phyloP scores from a whole-genome alignment of 116 monocot genomes.

The Iris pallida region DNA sequence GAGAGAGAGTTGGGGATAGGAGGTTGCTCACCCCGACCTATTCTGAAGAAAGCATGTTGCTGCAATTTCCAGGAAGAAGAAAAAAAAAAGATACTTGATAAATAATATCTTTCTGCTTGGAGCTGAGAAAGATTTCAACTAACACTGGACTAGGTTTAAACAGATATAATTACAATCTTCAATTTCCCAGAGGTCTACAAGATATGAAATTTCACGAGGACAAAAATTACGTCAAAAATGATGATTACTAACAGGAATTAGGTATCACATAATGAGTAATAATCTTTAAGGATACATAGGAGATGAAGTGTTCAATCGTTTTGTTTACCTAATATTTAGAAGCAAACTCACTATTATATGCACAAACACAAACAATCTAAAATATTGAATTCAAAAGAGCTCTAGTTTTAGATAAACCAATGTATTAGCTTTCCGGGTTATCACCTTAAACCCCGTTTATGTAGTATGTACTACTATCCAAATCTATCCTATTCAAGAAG shows the following conservation, averaged over 20 bases:
- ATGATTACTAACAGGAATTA: background rate
- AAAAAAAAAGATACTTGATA: background rate
- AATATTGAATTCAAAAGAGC: no score
- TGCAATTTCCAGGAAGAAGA: constrained; percentile 20
- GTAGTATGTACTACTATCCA: no score
- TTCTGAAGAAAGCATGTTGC: constrained; percentile 60
- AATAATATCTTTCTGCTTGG: background rate
- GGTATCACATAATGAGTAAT: no score
- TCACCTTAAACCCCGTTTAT: no score
- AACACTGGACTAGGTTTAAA: background rate
- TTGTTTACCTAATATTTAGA: no score
- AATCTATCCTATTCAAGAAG: no score
- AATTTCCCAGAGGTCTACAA: background rate
- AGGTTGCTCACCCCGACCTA: constrained; percentile 66
- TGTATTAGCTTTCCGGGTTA: no score
- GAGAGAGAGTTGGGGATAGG: constrained; percentile 51
- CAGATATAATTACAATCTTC: background rate
- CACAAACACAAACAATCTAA: no score
- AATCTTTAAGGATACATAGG: no score
- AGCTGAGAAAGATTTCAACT: background rate
- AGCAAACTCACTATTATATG: no score
- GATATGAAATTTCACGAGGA: background rate
- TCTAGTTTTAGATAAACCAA: no score
- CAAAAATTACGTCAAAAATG: background rate
- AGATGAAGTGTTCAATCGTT: no score